Conservation (phyloP, 2,329 filamentous ascomycete genomes). For the Byssoonygena ceratinophila region DNA sequence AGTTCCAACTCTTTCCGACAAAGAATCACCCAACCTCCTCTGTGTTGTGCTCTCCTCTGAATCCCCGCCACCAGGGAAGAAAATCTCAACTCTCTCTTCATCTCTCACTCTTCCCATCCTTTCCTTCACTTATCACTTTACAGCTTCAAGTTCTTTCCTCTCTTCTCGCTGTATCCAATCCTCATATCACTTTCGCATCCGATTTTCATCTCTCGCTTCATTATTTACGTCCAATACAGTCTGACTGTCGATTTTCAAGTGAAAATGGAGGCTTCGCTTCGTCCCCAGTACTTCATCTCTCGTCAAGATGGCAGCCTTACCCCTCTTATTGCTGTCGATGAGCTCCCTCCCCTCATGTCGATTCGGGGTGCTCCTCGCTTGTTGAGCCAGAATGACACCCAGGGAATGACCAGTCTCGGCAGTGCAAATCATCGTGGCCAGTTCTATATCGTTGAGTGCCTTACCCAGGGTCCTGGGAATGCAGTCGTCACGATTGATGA, state of each 20-base stretch:
- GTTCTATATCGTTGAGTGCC: conserved; percentile 29
- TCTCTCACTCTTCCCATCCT: not conserved
- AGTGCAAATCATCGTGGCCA: conserved; percentile 25
- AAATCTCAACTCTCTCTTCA: too few species aligned
- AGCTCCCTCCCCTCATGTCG: conserved; percentile 31
- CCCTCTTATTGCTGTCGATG: conserved; percentile 38
- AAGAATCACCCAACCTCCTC: not conserved
- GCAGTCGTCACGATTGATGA: not conserved
- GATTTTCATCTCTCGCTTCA: not conserved
- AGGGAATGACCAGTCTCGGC: conserved; percentile 37
- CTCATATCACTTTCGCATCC: too few species aligned
- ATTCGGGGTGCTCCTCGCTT: conserved; percentile 31
- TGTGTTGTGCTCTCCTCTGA: conserved; percentile 1
- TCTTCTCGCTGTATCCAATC: not conserved
- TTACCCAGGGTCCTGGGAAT: conserved; percentile 6
- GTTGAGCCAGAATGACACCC: conserved; percentile 30
- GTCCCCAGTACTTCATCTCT: conserved; percentile 35
- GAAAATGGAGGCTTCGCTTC: conserved; percentile 18
- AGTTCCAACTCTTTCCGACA: conserved; percentile 3
- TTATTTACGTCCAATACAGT: not conserved
- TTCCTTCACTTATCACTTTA: too few species aligned
- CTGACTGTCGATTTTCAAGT: not conserved
- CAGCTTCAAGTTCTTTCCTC: not conserved
- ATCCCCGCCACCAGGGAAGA: conserved; percentile 1
- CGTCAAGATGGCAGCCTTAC: conserved; percentile 34